These are phyloP conservation scores for Solanum aculeatissimum DNA, from an alignment of 305 asterid genomes.

Conservation along the genomic window DNA sequence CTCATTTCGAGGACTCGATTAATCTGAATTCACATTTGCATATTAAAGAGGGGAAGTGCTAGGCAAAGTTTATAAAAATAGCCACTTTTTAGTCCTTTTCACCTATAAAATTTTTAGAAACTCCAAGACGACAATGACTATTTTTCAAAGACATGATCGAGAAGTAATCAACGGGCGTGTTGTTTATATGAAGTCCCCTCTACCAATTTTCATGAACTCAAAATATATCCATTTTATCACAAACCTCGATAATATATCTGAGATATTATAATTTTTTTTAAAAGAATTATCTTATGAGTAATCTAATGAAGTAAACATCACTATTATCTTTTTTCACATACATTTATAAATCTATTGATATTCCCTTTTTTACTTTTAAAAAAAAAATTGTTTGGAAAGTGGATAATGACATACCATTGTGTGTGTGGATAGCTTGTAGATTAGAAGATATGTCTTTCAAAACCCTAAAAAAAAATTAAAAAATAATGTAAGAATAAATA, in stretches of 20 bases:
- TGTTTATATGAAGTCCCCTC: neutral
- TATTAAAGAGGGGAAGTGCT: neutral
- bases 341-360: neutral
- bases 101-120: neutral
- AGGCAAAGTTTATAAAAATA: neutral
- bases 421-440: slow-evolving; percentile 29
- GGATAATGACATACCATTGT: slow-evolving; percentile 23
- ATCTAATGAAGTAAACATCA: neutral
- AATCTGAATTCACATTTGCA: no score
- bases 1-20: no score
- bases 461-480: slow-evolving; percentile 21
- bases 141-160: neutral
- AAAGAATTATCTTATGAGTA: neutral
- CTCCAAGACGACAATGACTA: neutral
- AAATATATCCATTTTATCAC: neutral
- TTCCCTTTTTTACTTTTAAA: neutral
- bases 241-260: neutral
- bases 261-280: neutral
- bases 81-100: no score
- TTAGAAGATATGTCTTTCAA: slow-evolving; percentile 34
- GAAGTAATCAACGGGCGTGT: neutral
- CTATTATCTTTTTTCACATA: neutral
- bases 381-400: neutral
- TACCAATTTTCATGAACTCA: neutral
- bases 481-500: neutral